These are phyloP conservation scores for Sporothrix variecibatus DNA, from an alignment of 2,329 filamentous ascomycete species.

Conservation along the genomic window DNA sequence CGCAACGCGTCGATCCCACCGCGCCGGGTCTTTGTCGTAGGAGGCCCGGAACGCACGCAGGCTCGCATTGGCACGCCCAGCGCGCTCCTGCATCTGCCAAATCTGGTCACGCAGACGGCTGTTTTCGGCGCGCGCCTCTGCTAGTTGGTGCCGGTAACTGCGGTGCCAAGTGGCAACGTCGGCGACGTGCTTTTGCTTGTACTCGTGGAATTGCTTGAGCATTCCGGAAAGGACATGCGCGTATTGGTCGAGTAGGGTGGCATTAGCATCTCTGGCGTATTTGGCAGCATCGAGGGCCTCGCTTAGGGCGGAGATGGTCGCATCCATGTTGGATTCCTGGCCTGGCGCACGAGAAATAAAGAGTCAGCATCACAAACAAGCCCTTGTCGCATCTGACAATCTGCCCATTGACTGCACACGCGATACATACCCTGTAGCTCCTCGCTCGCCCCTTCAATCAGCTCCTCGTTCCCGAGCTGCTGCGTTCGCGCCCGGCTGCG, in stretches of 20 bases:
- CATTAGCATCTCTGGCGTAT: conserved; percentile 62
- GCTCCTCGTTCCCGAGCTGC: conserved; percentile 58
- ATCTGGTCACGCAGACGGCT: conserved; percentile 64
- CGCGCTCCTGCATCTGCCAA: conserved; percentile 66
- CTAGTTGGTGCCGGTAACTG: conserved; percentile 65
- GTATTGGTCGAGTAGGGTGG: conserved; percentile 58
- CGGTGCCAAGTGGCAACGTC: conserved; percentile 67
- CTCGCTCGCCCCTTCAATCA: conserved; percentile 57
- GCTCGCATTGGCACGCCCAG: conserved; percentile 58
- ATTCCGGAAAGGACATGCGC: conserved; percentile 58
- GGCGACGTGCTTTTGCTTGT: conserved; percentile 63
- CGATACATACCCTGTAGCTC: conserved; percentile 55
- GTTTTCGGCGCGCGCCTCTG: conserved; percentile 66
- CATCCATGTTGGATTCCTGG: conserved; percentile 54
- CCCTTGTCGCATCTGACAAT: neutral
- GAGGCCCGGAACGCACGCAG: conserved; percentile 58
- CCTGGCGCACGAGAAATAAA: conserved; percentile 40
- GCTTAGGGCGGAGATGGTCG: conserved; percentile 60
- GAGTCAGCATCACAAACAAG: conserved; percentile 10
- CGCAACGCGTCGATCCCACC: conserved; percentile 57
- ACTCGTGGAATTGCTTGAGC: conserved; percentile 65
- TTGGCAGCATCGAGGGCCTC: conserved; percentile 65
- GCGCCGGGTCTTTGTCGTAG: conserved; percentile 57
- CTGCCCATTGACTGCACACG: neutral
- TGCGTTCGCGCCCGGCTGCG: conserved; percentile 57